Percentiles rank a stretch among this genome's conserved stretches.
Evolutionary conservation across 352 stramenopile genomes (phyloP).

Genomic region (Globisporangium uncinulatum): DNA sequence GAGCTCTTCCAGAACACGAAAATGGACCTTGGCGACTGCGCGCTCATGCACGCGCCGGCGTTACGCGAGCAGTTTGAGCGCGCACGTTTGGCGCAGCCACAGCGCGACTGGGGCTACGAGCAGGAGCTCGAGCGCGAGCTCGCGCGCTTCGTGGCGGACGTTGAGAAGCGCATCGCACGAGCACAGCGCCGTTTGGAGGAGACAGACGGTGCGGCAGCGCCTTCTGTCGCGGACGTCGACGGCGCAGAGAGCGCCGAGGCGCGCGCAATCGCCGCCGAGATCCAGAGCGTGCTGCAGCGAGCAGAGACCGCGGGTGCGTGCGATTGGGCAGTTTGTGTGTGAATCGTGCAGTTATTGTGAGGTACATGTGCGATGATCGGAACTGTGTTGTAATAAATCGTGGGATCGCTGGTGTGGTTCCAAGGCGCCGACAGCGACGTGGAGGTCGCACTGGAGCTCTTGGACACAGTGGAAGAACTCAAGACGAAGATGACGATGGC

Average conservation of each 20-base stretch:
- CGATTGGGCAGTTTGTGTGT: too few species aligned
- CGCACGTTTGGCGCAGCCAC: conserved; percentile 14
- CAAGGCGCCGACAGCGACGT: conserved; percentile 49
- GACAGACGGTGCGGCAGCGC: conserved; percentile 38
- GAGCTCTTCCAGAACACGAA: conserved; percentile 90
- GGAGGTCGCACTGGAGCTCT: conserved; percentile 47
- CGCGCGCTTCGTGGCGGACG: conserved; percentile 49
- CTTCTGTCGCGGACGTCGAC: conserved; percentile 37
- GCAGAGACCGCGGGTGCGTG: conserved; percentile 42
- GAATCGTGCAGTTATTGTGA: too few species aligned
- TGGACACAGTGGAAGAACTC: conserved; percentile 62
- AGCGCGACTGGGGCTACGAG: conserved; percentile 63
- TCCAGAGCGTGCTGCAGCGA: conserved; percentile 47
- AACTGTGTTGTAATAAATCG: too few species aligned
- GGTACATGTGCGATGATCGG: too few species aligned
- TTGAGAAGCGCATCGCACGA: conserved; percentile 78
- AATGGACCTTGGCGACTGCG: conserved; percentile 75
- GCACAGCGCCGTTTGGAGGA: conserved; percentile 68
- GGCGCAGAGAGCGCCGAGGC: conserved; percentile 16
- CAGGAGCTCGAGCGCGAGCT: conserved; percentile 62
- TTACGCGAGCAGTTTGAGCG: conserved; percentile 59
- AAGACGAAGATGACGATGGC: conserved; percentile 46
- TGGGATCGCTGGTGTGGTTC: neutral
- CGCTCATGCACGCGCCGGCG: conserved; percentile 61
- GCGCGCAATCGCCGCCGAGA: conserved; percentile 61